Base-by-base conservation (phyloP, 805 yeast species). In the Candida rishiriensis region DNA sequence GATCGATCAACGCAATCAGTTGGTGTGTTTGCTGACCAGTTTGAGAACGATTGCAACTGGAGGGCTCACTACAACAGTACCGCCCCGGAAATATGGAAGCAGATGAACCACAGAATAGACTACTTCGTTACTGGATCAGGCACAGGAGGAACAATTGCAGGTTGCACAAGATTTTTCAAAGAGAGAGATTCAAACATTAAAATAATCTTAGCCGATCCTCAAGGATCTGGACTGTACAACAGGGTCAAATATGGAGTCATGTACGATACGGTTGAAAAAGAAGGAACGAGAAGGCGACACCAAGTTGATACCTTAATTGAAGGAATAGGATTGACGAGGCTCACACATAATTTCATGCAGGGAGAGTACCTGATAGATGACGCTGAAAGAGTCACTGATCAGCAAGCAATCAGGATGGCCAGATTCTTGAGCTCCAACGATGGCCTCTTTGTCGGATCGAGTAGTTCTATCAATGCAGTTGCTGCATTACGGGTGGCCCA, bases 121-220 rank as follows among this genome's bases (percentile, higher is more conserved):
- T 81, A 73, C 39, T 89, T 91, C 61, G 81, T 93, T 35, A 77
- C 91, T 2, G 98, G 98, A 0, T 86, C 96, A 30, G 99, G 99
- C 10, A 91, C 99, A 0, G 99, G 93, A 41, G 99, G 99, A 45
- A 93, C 99, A 2, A 88, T 91, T 38, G 73, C 95, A n/a, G 99
- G 99, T 44, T 89, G 89, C 28, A 78, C 95, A 3, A 73, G 73
- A 48, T 93, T 73, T 64, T 71, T 91, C 55, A 88, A 82, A 56
- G 78, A 72, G 42, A 60, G 68, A 32, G 56, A 70, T 14, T 59
- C 70, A 0, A 38, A 59, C 0, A 57, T 84, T 0, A 69, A 65
- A 37, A 75, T 84, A 1, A 73, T 87, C 3, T 68, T 93, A 29
- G 96, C 97, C 0, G 99, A 91, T 63, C 98, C 98, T 1, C 97